Evolutionary conservation across 345 rosid species (phyloP).

Genomic region (Camelina hispida): DNA sequence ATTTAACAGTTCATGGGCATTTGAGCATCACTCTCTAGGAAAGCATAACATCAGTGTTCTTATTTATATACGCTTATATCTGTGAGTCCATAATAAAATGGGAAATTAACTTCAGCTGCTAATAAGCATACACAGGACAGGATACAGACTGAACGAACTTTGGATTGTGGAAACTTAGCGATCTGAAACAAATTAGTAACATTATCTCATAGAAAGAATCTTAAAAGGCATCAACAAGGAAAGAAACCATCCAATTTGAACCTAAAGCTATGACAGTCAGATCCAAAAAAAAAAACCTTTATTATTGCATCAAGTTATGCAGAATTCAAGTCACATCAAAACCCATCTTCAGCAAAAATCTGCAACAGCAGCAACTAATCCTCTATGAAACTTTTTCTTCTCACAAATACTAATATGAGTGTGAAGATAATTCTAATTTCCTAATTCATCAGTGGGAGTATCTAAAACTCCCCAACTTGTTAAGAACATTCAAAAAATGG

Average conservation of each 20-base stretch:
- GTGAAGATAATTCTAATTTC: not conserved
- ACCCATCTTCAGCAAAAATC: not conserved
- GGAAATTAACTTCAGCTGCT: not conserved
- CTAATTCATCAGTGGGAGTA: not conserved
- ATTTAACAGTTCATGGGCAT: not conserved
- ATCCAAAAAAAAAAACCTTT: not conserved
- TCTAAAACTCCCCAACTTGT: not conserved
- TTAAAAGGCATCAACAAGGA: not conserved
- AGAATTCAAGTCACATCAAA: not conserved
- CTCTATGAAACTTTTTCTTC: not conserved
- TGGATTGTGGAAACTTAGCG: not conserved
- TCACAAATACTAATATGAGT: not conserved
- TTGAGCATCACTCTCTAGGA: not conserved
- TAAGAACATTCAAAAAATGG: not conserved
- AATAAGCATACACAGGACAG: conserved; percentile 14
- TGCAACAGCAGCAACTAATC: conserved; percentile 5
- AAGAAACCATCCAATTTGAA: not conserved
- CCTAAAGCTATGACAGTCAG: conserved; percentile 3
- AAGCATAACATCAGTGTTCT: not conserved
- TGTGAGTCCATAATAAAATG: not conserved
- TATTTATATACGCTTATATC: too few species aligned
- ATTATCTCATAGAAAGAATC: not conserved
- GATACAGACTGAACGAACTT: not conserved
- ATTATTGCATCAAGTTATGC: not conserved
- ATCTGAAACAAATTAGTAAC: not conserved